Base-by-base conservation (phyloP, 2,329 filamentous ascomycete genomes). In the Ophiostoma australiae region DNA sequence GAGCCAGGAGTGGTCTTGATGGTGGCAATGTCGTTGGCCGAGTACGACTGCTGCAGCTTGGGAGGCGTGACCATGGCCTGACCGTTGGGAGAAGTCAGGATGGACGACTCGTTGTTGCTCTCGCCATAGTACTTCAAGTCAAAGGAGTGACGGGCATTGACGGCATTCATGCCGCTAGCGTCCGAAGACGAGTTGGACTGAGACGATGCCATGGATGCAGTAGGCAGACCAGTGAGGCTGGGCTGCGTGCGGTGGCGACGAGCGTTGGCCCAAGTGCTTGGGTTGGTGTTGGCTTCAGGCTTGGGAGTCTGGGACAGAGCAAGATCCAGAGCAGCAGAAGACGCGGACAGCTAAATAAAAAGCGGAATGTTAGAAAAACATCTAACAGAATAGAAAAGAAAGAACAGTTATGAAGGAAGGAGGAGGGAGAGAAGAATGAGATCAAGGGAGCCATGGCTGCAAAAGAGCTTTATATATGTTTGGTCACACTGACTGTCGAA, bases 31-130 rank as follows among this genome's bases (percentile, higher is more conserved):
- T 98, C 94, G 79, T 91, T 95, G 70, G 92, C 89, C 11, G 95
- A 97, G 82, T 92, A 97, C 0, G 94, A 97, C 65, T 91, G 90
- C 80, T 94, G 91, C 72, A 97, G 80, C 82, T 92, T 93, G 39
- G 90, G 88, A 48, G 91, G 87, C 70, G 87, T 87, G 35, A 87
- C 84, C 78, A 90, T 85, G 72, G 80, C 80, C 72, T 85, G 83
- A 71, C 78, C 86, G 35, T 81, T 79, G 20, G 85, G 80, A 2
- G 86, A 81, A 37, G 84, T 80, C 73, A 84, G 81, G 68, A 81
- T 77, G 55, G 76, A 74, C n/a, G 78, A 75, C 67, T 84, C 84
- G 23, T 79, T 75, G 3, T 79, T 75, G 73, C 76, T 80, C 65
- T 87, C 85, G n/a, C 79, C 78, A 73, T 83, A 82, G 74, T 83